Conservation (phyloP, 805 yeast genomes). For the Saccharomyces eubayanus region DNA sequence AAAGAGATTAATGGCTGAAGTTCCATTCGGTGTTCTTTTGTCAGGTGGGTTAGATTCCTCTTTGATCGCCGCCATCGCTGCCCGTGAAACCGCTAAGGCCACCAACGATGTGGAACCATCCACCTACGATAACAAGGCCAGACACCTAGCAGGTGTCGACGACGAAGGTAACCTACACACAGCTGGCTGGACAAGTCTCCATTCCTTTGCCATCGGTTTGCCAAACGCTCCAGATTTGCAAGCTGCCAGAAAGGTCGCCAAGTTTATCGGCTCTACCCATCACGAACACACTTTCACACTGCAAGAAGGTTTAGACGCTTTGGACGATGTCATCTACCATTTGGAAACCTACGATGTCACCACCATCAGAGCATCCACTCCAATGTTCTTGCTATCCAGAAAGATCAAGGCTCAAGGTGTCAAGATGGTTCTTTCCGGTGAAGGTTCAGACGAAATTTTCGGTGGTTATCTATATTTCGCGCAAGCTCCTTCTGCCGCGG, state of each 20-base stretch:
- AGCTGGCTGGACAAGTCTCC: conserved; percentile 72
- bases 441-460: conserved; percentile 97
- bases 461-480: conserved; percentile 98
- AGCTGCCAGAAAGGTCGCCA: conserved; percentile 96
- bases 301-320: conserved; percentile 93
- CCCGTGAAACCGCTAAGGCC: conserved; percentile 81
- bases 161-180: conserved; percentile 75
- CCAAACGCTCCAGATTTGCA: conserved; percentile 96
- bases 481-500: conserved; percentile 85
- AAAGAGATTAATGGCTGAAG: conserved; percentile 99
- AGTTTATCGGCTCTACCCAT: conserved; percentile 90
- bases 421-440: conserved; percentile 98
- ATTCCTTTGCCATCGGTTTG: conserved; percentile 93
- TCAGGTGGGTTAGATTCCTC: conserved; percentile 98
- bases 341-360: conserved; percentile 98
- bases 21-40: conserved; percentile 93
- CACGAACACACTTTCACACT: conserved; percentile 97
- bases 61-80: conserved; percentile 92
- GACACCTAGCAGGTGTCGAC: conserved; percentile 85
- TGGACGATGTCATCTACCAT: conserved; percentile 89
- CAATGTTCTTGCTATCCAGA: conserved; percentile 92
- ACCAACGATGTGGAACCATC: conserved; percentile 16
- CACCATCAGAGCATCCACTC: conserved; percentile 97
- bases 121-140: conserved; percentile 35
- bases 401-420: conserved; percentile 99